These are phyloP conservation scores for Metschnikowia gelsemii DNA, from an alignment of 805 yeast species.

Conservation along the genomic window DNA sequence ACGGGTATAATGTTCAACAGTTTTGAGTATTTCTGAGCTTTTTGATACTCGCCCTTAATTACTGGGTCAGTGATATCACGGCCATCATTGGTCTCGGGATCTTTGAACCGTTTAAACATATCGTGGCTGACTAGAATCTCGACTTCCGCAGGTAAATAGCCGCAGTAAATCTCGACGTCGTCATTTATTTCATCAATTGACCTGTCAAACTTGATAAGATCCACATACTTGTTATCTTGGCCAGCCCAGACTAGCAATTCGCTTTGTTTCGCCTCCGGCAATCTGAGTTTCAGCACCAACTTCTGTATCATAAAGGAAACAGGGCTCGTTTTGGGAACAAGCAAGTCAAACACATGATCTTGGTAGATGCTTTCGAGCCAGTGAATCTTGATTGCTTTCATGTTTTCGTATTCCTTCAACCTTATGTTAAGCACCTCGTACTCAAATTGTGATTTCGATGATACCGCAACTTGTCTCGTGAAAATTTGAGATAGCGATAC, in stretches of 20 bases:
- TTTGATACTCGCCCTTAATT: conserved; percentile 17
- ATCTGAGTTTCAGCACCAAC: conserved; percentile 53
- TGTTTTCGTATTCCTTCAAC: conserved; percentile 71
- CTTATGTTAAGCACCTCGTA: conserved; percentile 79
- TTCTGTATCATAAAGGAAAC: conserved; percentile 56
- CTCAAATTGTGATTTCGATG: conserved; percentile 50
- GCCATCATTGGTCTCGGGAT: conserved; percentile 18
- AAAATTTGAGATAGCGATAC: conserved; percentile 41
- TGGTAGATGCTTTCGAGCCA: conserved; percentile 75
- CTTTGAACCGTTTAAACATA: conserved; percentile 28
- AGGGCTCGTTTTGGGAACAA: conserved; percentile 62
- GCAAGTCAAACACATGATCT: conserved; percentile 64
- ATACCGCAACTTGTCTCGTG: conserved; percentile 43
- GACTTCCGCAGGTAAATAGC: conserved; percentile 44
- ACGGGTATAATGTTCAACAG: conserved; percentile 56
- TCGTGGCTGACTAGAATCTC: conserved; percentile 39
- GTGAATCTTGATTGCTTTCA: conserved; percentile 61
- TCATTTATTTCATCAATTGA: conserved; percentile 36
- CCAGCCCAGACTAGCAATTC: conserved; percentile 60
- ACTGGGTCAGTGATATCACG: conserved; percentile 29
- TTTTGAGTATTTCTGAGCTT: conserved; percentile 26
- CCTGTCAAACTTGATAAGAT: conserved; percentile 37
- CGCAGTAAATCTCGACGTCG: conserved; percentile 39
- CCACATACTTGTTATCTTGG: conserved; percentile 37
- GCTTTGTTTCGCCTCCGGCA: conserved; percentile 47